phyloP scores from a whole-genome alignment of 441 rosid species.

The Biscutella laevigata region DNA sequence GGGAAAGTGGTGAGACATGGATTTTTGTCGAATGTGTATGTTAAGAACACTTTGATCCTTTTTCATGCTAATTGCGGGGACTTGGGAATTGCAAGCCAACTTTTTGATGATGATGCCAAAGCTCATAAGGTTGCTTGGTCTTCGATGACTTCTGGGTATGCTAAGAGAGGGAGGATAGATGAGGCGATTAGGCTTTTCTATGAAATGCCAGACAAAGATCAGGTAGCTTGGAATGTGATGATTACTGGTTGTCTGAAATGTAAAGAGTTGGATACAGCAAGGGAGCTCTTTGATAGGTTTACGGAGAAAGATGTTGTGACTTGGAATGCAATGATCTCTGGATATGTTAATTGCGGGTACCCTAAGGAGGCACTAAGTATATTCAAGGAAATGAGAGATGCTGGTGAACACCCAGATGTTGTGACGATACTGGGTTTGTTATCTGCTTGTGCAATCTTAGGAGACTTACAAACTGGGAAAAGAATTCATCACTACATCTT shows the following conservation, averaged over 20 bases:
- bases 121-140: constrained; percentile 57
- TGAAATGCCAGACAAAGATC: constrained; percentile 50
- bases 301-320: constrained; percentile 47
- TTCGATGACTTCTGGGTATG: constrained; percentile 56
- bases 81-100: constrained; percentile 32
- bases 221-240: constrained; percentile 70
- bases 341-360: constrained; percentile 36
- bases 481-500: constrained; percentile 31
- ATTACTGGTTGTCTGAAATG: constrained; percentile 42
- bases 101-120: constrained; percentile 41
- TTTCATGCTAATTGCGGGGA: constrained; percentile 73
- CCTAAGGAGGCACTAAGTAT: constrained; percentile 35
- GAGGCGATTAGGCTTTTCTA: constrained; percentile 39
- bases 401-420: constrained; percentile 45
- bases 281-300: constrained; percentile 43
- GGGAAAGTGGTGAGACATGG: constrained; percentile 58
- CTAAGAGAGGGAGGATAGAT: constrained; percentile 45
- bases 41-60: constrained; percentile 60
- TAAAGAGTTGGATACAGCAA: constrained; percentile 41
- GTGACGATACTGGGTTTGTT: constrained; percentile 50
- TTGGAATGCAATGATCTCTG: constrained; percentile 58
- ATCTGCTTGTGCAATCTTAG: constrained; percentile 49
- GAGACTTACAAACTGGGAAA: constrained; percentile 44
- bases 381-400: constrained; percentile 49
- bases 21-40: constrained; percentile 44